These are phyloP conservation scores for Margaritispora aquatica DNA, from an alignment of 495 filamentous ascomycete species.

Conservation along the genomic window DNA sequence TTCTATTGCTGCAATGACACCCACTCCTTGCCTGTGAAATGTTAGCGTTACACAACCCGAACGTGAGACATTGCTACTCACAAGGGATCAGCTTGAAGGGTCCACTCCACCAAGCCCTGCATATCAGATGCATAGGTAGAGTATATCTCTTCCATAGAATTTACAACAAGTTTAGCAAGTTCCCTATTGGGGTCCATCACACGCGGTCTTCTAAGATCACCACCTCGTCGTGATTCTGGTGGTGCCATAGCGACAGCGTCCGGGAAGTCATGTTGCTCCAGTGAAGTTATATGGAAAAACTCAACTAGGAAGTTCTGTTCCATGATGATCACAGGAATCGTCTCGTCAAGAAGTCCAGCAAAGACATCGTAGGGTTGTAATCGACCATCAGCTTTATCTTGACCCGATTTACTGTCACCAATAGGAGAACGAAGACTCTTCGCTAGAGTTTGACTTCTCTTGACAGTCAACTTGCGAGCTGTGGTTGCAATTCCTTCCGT, in stretches of 20 bases:
- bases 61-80: constrained; percentile 1
- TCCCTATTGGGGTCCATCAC: constrained; percentile 79
- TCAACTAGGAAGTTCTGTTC: constrained; percentile 94
- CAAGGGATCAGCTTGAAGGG: constrained; percentile 70
- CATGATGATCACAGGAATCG: constrained; percentile 69
- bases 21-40: constrained; percentile 63
- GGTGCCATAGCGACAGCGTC: constrained; percentile 62
- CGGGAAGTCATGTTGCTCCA: constrained; percentile 69
- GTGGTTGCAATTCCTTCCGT: constrained; percentile 47
- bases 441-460: constrained; percentile 71
- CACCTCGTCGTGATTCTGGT: constrained; percentile 61
- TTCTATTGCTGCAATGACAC: constrained; percentile 76
- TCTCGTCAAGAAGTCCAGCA: constrained; percentile 68
- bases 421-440: constrained; percentile 67
- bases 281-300: constrained; percentile 84
- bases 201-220: constrained; percentile 63
- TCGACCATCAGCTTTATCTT: constrained; percentile 61
- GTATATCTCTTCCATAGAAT: constrained; percentile 83
- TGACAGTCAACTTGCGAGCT: constrained; percentile 87
- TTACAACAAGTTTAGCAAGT: constrained; percentile 69
- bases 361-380: constrained; percentile 80
- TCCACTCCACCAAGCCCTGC: constrained; percentile 80
- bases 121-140: constrained; percentile 73
- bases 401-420: constrained; percentile 51
- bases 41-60: constrained; percentile 31